phyloP scores from a whole-genome alignment of 2,329 filamentous ascomycete genomes.

The Fusarium bulbicola region DNA sequence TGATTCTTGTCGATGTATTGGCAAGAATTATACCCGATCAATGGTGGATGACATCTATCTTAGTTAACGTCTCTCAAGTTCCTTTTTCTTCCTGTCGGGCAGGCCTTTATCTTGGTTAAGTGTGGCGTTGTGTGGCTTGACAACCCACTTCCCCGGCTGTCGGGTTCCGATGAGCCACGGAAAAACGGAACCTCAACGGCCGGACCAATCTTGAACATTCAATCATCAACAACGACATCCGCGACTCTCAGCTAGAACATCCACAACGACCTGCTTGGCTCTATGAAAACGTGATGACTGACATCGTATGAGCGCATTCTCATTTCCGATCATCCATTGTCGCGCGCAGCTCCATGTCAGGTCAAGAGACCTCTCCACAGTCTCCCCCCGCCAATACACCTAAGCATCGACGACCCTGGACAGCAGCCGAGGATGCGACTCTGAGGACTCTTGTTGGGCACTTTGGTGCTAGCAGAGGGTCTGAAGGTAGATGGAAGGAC shows the following conservation, averaged over 20 bases:
- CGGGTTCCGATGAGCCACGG: constrained; percentile 20
- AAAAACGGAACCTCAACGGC: constrained; percentile 22
- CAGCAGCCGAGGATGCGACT: constrained; percentile 39
- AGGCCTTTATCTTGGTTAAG: not conserved
- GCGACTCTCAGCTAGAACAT: not conserved
- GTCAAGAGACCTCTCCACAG: constrained; percentile 36
- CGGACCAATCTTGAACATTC: constrained; percentile 18
- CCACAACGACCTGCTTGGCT: not conserved
- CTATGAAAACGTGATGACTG: constrained; percentile 17
- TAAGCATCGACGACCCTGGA: constrained; percentile 41
- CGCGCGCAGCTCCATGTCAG: constrained; percentile 31
- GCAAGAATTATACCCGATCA: not conserved
- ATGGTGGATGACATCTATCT: not conserved
- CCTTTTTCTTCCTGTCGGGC: not conserved
- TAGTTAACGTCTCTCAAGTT: not conserved
- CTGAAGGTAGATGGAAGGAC: constrained; percentile 43
- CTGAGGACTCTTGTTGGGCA: constrained; percentile 41
- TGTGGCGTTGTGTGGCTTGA: not conserved
- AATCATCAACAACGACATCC: constrained; percentile 10
- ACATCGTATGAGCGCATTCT: not conserved
- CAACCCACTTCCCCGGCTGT: not conserved
- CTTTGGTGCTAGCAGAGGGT: constrained; percentile 40
- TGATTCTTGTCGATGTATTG: not conserved
- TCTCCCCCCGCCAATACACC: constrained; percentile 33
- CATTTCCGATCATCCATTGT: not conserved